Conservation (phyloP, 257 asterid species). For the Capsicum baccatum region DNA sequence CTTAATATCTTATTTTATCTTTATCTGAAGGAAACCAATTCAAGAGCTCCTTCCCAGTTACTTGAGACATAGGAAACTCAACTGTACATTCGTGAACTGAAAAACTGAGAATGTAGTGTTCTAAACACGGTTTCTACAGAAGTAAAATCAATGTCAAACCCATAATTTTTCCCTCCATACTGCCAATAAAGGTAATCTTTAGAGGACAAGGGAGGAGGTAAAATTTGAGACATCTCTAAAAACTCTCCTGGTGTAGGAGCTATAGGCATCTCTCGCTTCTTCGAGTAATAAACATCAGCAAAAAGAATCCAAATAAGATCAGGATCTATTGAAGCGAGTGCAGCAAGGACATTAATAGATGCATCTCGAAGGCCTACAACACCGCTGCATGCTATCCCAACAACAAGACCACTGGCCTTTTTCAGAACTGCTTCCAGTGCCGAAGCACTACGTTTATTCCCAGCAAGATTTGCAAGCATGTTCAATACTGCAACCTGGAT, state of each 20-base stretch:
- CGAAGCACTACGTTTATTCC: slow-evolving; percentile 62
- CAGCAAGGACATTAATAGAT: slow-evolving; percentile 66
- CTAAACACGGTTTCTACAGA: slow-evolving; percentile 67
- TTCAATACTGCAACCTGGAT: slow-evolving; percentile 75
- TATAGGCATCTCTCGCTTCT: slow-evolving; percentile 44
- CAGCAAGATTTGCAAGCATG: slow-evolving; percentile 70
- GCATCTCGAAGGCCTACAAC: slow-evolving; percentile 75
- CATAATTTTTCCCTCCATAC: slow-evolving; percentile 88
- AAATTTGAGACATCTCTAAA: slow-evolving; percentile 54
- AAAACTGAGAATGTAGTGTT: slow-evolving; percentile 47
- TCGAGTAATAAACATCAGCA: slow-evolving; percentile 87
- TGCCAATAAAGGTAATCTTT: slow-evolving; percentile 69
- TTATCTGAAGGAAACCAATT: neutral
- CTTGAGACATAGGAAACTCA: slow-evolving; percentile 15
- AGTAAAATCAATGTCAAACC: slow-evolving; percentile 70
- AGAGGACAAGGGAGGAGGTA: slow-evolving; percentile 66
- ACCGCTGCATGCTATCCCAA: slow-evolving; percentile 87
- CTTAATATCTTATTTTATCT: neutral
- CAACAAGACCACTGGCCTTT: slow-evolving; percentile 75
- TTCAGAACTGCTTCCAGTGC: slow-evolving; percentile 71
- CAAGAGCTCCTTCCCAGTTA: neutral
- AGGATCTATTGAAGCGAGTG: slow-evolving; percentile 76
- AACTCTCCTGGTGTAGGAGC: slow-evolving; percentile 59
- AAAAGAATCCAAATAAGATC: slow-evolving; percentile 92
- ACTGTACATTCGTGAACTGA: slow-evolving; percentile 47